Evolutionary conservation across 1,139 yeast genomes (phyloP).

Genomic region (Chernovozyma sophiae-reginae): DNA sequence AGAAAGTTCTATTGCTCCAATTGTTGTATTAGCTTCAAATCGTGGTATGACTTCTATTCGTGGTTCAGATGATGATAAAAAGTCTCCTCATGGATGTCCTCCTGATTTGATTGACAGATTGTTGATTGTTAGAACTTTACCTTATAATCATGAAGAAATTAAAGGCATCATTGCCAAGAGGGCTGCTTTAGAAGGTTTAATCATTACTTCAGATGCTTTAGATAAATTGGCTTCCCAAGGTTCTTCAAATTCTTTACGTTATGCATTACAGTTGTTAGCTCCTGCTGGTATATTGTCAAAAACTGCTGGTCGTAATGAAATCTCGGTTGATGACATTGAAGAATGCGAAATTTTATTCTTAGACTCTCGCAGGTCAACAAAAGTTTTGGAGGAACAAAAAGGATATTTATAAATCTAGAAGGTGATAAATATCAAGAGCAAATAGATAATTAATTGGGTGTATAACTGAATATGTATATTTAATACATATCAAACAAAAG

Average conservation of each 20-base stretch:
- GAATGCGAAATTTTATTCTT: conserved; percentile 83
- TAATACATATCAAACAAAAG: no score
- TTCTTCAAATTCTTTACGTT: conserved; percentile 73
- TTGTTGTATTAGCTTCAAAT: conserved; percentile 92
- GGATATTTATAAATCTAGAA: conserved; percentile 53
- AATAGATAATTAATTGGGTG: background rate
- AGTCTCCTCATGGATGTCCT: conserved; percentile 96
- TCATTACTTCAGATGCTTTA: conserved; percentile 62
- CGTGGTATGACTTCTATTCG: conserved; percentile 89
- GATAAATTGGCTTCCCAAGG: conserved; percentile 72
- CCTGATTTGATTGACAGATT: conserved; percentile 90
- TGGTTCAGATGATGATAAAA: conserved; percentile 79
- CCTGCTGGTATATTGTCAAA: conserved; percentile 85
- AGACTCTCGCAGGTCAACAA: conserved; percentile 84
- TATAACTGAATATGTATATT: background rate
- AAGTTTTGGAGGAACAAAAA: conserved; percentile 57
- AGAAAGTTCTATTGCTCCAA: conserved; percentile 88
- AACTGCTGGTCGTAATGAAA: conserved; percentile 68
- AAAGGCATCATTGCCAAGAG: conserved; percentile 78
- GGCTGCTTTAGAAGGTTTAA: conserved; percentile 68
- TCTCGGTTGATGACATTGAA: conserved; percentile 68
- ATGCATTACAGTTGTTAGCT: conserved; percentile 83
- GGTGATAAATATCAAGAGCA: background rate
- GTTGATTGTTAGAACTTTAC: conserved; percentile 85
- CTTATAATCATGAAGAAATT: conserved; percentile 81